Evolutionary conservation across 768 basidiomycete genomes (phyloP).

Genomic region (Phylloporus rhodoxanthus): DNA sequence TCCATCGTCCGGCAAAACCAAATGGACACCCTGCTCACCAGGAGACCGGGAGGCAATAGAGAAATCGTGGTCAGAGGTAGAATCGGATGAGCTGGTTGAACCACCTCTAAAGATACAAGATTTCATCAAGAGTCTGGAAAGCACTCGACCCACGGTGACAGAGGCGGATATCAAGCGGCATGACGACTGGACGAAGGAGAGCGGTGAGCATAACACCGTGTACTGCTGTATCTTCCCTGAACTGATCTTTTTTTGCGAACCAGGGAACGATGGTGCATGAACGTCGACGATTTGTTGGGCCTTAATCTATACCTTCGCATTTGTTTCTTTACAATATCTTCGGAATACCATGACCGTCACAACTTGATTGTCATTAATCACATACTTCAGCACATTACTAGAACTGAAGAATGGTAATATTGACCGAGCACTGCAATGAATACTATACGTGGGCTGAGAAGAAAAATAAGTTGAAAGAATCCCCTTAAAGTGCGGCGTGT

Average conservation of each 20-base stretch:
- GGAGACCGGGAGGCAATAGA: constrained; percentile 82
- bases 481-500: constrained; percentile 6
- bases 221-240: not conserved
- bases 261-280: constrained; percentile 33
- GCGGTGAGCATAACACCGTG: constrained; percentile 44
- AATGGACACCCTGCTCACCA: constrained; percentile 95
- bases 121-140: constrained; percentile 75
- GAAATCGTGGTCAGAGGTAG: constrained; percentile 84
- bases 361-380: constrained; percentile 1
- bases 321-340: constrained; percentile 5
- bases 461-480: constrained; percentile 3
- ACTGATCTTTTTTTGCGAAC: not conserved
- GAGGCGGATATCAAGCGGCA: constrained; percentile 81
- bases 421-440: constrained; percentile 12
- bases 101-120: constrained; percentile 73
- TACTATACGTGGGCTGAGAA: constrained; percentile 16
- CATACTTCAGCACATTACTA: constrained; percentile 3
- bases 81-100: constrained; percentile 85
- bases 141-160: constrained; percentile 82
- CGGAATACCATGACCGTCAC: constrained; percentile 6
- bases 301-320: constrained; percentile 19
- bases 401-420: constrained; percentile 12
- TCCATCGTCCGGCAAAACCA: constrained; percentile 32
- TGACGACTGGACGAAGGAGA: constrained; percentile 80
- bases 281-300: not conserved